Evolutionary conservation across 495 filamentous ascomycete genomes (phyloP).

Genomic region (Terfezia claveryi): DNA sequence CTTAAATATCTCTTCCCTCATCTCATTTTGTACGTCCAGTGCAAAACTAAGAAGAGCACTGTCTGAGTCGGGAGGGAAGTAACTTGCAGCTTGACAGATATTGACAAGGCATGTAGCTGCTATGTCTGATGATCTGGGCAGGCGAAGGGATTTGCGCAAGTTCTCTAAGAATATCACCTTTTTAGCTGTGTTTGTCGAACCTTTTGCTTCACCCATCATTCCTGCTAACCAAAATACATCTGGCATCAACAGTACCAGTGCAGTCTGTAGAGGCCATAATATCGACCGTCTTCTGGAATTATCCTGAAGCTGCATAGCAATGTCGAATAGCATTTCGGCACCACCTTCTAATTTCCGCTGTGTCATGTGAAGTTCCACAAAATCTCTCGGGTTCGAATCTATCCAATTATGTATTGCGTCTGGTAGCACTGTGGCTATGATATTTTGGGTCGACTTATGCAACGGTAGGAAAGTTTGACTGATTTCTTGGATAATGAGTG

Average conservation of each 20-base stretch:
- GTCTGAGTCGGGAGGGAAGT: conserved; percentile 37
- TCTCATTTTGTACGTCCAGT: conserved; percentile 42
- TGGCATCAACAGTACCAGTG: conserved; percentile 36
- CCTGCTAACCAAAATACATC: conserved; percentile 44
- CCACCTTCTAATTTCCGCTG: conserved; percentile 37
- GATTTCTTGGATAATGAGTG: conserved; percentile 36
- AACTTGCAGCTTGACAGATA: conserved; percentile 34
- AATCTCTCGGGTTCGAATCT: conserved; percentile 38
- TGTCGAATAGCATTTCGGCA: conserved; percentile 41
- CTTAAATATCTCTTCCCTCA: conserved; percentile 39
- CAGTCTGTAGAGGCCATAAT: conserved; percentile 39
- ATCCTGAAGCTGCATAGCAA: conserved; percentile 34
- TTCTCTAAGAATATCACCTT: conserved; percentile 40
- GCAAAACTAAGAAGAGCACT: conserved; percentile 40
- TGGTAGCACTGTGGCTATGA: conserved; percentile 34
- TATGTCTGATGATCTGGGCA: conserved; percentile 30
- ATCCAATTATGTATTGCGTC: conserved; percentile 39
- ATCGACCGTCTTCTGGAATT: conserved; percentile 28
- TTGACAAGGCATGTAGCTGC: conserved; percentile 38
- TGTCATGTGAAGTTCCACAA: conserved; percentile 33
- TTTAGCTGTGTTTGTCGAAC: conserved; percentile 29
- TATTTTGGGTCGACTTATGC: conserved; percentile 37
- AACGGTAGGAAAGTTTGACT: conserved; percentile 40
- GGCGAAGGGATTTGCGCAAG: conserved; percentile 33
- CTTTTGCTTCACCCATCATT: conserved; percentile 35